Base-by-base conservation (phyloP, 352 stramenopile species). In the Lagenidium giganteum region DNA sequence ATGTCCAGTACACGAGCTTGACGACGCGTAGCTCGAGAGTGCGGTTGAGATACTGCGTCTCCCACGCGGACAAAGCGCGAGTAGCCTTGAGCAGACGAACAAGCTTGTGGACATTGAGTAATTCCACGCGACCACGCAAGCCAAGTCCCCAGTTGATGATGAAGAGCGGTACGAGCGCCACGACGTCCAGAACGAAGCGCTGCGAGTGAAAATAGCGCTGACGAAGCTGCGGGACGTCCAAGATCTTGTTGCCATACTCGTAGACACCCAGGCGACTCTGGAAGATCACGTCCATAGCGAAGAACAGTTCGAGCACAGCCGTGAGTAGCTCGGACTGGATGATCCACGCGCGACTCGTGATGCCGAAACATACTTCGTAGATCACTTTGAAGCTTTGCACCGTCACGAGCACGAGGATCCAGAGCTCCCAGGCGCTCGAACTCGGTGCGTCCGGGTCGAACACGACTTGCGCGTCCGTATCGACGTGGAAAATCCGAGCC, bases 221-320 rank as follows among this genome's bases (percentile, higher is more conserved):
- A 5, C 54, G 64, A 17, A 82, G 79, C 8, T 54, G 27, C 2
- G 14, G 24, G 14, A 63, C 20, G 35, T 84, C 61, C 70, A 83
- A 81, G 30, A 79, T 54, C 29, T 86, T 88, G 54, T 84, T 88
- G 9, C 75, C 75, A 21, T 73, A 86, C 12, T 77, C 60, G 32
- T 82, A 88, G 44, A 65, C 83, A 0, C 75, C 72, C 0, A 80
- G 59, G 1, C 70, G 54, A 4, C 57, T 65, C 20, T 66, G 42
- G 13, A 84, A 68, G 25, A 70, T 68, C 21, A 83, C 45, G 22
- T 88, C 72, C 0, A 79, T 0, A 7, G 34, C 35, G 27, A 85
- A 88, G 20, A 47, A 56, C 0, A 66, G 11, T 29, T 88, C 72
- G 5, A 69, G 49, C 0, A 83, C 12, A 4, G 77, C 54, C 6